Evolutionary conservation across 352 stramenopile species (phyloP).

Genomic region (Globisporangium radiosum): DNA sequence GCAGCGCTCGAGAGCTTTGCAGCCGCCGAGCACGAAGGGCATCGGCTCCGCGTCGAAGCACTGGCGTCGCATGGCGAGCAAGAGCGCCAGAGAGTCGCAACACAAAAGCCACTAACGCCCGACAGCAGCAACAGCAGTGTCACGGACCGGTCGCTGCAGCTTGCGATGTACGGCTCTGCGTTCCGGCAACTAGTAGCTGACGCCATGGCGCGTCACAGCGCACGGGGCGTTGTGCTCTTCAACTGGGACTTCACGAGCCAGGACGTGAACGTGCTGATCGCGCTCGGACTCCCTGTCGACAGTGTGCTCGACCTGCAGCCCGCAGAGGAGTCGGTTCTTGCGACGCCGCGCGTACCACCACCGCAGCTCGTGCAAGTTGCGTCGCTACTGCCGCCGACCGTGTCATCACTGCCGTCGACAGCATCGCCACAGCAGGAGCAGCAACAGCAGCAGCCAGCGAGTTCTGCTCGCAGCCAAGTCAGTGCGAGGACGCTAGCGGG

Average conservation of each 20-base stretch:
- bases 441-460: neutral
- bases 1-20: constrained; percentile 16
- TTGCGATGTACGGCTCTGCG: constrained; percentile 16
- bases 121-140: neutral
- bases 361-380: neutral
- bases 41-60: neutral
- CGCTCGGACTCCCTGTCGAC: constrained; percentile 36
- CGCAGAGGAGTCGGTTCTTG: constrained; percentile 1
- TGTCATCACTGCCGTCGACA: neutral
- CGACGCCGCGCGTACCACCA: neutral
- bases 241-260: constrained; percentile 42
- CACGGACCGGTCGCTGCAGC: constrained; percentile 1
- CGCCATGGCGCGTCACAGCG: constrained; percentile 12
- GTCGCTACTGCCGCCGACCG: neutral
- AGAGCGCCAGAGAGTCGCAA: neutral
- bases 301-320: constrained; percentile 52
- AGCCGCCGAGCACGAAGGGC: neutral
- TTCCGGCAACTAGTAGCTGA: constrained; percentile 13
- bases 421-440: neutral
- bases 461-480: neutral
- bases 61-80: neutral
- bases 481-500: constrained; percentile 2
- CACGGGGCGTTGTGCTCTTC: constrained; percentile 45
- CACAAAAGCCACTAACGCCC: no score
- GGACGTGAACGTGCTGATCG: constrained; percentile 44